Conservation (phyloP, 345 rosid genomes). For the Mangifera indica region DNA sequence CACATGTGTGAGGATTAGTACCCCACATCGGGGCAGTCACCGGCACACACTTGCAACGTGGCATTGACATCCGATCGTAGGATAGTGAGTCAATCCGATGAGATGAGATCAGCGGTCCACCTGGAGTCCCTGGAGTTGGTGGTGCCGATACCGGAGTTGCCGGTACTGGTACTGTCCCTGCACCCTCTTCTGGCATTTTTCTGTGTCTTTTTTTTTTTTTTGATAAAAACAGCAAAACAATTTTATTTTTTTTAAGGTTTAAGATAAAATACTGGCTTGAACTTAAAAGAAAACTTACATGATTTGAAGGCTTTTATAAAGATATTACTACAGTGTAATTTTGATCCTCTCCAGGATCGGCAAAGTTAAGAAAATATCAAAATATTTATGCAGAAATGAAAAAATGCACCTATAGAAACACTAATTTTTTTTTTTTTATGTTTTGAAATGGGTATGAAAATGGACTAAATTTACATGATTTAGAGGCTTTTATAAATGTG, state of each 20-base stretch:
- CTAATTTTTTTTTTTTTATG: conserved; percentile 20
- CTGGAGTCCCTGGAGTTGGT: conserved; percentile 91
- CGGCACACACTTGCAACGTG: conserved; percentile 90
- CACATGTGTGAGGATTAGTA: conserved; percentile 60
- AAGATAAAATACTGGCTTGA: not conserved
- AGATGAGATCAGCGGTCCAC: conserved; percentile 75
- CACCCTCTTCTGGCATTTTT: conserved; percentile 34
- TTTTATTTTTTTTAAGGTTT: conserved; percentile 9
- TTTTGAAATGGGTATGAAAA: not conserved
- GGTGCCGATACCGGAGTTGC: conserved; percentile 72
- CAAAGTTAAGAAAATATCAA: not conserved
- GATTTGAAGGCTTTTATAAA: not conserved
- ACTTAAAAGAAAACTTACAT: not conserved
- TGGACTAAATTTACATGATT: conserved; percentile 44
- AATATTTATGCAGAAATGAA: not conserved
- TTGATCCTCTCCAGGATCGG: not conserved
- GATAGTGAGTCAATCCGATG: conserved; percentile 85
- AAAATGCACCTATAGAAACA: not conserved
- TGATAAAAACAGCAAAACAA: not conserved
- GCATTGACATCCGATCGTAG: conserved; percentile 80
- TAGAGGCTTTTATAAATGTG: conserved; percentile 48
- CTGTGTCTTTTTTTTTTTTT: no score
- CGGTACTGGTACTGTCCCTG: conserved; percentile 12
- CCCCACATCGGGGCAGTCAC: conserved; percentile 67
- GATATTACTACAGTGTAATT: not conserved